Evolutionary conservation across 2,329 filamentous ascomycete genomes (phyloP), one percentile per base, ranked within the genome.

Genomic region (Aphanocladium album): DNA sequence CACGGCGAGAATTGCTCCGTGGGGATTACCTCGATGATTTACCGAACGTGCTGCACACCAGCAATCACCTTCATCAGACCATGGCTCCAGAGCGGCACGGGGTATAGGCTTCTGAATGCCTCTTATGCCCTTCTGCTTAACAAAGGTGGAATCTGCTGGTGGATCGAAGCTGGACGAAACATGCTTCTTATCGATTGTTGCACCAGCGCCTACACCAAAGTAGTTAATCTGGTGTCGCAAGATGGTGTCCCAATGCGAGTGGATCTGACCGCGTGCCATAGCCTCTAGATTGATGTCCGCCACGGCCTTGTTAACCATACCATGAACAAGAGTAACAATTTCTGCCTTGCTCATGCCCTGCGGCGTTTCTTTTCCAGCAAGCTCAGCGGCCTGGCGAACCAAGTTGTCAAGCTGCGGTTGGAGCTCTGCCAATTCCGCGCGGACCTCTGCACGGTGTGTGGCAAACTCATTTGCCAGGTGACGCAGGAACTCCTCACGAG

Each of bases 51-150:
- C 80, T 5, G 88, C 86, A 72, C 93, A 98, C 89, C 91, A 98
- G 73, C 91, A 96, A 63, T 98, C 90, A 21, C 89, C 90, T 37
- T 88, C 82, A 53, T 96, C 90, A 11, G 86, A 78, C 91, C 93
- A 96, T 3, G 79, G 75, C 1, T 60, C 55, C 2, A 96, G 79
- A 1, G 89, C 91, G 0, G 79, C 72, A n/a, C 81, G 79, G 1
- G 79, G 75, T 3, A 61, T 39, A 12, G 21, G 25, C 14, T 23
- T 57, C 1, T 65, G 65, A 5, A 65, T 59, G 11, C 67, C 25
- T 41, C 65, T 64, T 21, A 68, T 5, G 1, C 69, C 71, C 6
- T 67, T 65, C 30, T 63, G 55, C 30, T 62, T 63, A 0, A 63
- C 59, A 6, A 60, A 62, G 0, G 56, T 53, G 1, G 61, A 23